Evolutionary conservation across 1,284 basidiomycete species (phyloP).

Genomic region (Athelia psychrophila): DNA sequence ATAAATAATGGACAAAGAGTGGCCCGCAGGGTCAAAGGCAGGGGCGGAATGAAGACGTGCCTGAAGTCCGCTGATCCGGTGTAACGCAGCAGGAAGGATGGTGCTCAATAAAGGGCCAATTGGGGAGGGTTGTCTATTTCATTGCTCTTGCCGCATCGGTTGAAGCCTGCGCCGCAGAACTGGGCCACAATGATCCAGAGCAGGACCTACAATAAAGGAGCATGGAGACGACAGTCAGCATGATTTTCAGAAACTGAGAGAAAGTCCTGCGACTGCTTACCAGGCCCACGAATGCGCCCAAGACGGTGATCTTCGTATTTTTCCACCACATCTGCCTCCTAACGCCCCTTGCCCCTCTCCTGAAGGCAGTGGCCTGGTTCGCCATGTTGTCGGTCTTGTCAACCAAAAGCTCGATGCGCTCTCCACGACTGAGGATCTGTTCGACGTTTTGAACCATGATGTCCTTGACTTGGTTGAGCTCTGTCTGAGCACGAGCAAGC

Average conservation of each 20-base stretch:
- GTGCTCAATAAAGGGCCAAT: conserved; percentile 5
- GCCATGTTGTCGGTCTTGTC: conserved; percentile 98
- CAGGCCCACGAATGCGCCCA: conserved; percentile 73
- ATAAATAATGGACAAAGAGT: too few relatives aligned
- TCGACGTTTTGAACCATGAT: conserved; percentile 98
- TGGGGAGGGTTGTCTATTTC: conserved; percentile 22
- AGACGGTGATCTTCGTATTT: conserved; percentile 74
- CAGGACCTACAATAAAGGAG: conserved; percentile 49
- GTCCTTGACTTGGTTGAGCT: conserved; percentile 92
- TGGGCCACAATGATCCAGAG: conserved; percentile 82
- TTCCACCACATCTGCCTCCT: conserved; percentile 98
- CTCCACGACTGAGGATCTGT: conserved; percentile 91
- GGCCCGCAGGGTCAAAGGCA: too few relatives aligned
- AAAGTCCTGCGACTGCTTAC: conserved; percentile 44
- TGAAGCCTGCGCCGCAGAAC: conserved; percentile 80
- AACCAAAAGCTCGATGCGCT: conserved; percentile 93
- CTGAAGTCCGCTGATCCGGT: too few relatives aligned
- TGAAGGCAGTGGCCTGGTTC: conserved; percentile 93
- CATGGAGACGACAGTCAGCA: neutral
- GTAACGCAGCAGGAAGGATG: too few relatives aligned
- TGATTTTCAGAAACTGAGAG: conserved; percentile 2
- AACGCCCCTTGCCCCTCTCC: conserved; percentile 84
- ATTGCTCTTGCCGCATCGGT: conserved; percentile 46
- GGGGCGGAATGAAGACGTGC: too few relatives aligned
- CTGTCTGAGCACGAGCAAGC: conserved; percentile 84